Evolutionary conservation across 164 flowering plant species (phyloP).

Genomic region (grape (Vitis vinifera)): ASM3070453v1 NC_081810.1:4672501-4673000

Average conservation of each 20-base stretch:
- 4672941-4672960: conserved; percentile 10
- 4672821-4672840: not conserved
- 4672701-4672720: not conserved
- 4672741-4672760: not conserved
- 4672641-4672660: not conserved
- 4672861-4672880: conserved; percentile 7
- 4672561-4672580: no score
- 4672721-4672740: conserved; percentile 1
- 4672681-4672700: not conserved
- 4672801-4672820: not conserved
- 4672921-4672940: conserved; percentile 25
- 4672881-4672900: conserved; percentile 1
- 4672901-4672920: conserved; percentile 47
- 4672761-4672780: not conserved
- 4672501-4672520: no score
- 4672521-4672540: no score
- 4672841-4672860: conserved; percentile 18
- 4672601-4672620: not conserved
- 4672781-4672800: not conserved
- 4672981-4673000: conserved; percentile 11
- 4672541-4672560: no score
- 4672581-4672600: not conserved
- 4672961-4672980: conserved; percentile 2
- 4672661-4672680: not conserved
- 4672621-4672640: not conserved